Conservation (phyloP, 139 green algal species). For the Coelastrella sp. region DNA sequence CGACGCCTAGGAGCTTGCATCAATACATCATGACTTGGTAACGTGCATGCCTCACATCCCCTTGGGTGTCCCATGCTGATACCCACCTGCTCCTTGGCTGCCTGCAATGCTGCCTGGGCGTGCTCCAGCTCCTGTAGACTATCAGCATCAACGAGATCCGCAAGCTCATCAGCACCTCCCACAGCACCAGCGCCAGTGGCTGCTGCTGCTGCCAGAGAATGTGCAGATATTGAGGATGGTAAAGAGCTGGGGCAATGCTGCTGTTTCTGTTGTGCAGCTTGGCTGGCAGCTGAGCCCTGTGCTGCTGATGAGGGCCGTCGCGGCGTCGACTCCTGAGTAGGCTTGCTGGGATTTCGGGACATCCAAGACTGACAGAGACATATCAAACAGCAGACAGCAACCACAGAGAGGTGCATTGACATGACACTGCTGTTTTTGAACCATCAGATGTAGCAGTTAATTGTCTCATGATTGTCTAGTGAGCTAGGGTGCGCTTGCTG, state of each 20-base stretch:
- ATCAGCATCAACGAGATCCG: conserved; percentile 2
- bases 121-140: not conserved
- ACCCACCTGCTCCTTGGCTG: conserved; percentile 17
- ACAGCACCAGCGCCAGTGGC: not conserved
- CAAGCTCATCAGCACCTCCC: not conserved
- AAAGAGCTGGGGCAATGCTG: conserved; percentile 4
- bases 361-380: conserved; percentile 1
- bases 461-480: no score
- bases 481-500: no score
- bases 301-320: not conserved
- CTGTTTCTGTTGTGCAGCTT: conserved; percentile 6
- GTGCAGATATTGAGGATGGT: not conserved
- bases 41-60: no score
- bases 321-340: not conserved
- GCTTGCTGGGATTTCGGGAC: conserved; percentile 23
- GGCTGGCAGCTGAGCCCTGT: not conserved
- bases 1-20: no score
- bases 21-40: no score
- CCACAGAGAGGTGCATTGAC: not conserved
- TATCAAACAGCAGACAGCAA: not conserved
- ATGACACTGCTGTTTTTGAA: no score
- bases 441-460: no score
- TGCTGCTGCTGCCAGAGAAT: not conserved
- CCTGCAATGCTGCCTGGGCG: not conserved
- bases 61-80: not conserved